Conservation (phyloP, 139 green algal species). For the Chlamydomonas sphaeroides region DNA sequence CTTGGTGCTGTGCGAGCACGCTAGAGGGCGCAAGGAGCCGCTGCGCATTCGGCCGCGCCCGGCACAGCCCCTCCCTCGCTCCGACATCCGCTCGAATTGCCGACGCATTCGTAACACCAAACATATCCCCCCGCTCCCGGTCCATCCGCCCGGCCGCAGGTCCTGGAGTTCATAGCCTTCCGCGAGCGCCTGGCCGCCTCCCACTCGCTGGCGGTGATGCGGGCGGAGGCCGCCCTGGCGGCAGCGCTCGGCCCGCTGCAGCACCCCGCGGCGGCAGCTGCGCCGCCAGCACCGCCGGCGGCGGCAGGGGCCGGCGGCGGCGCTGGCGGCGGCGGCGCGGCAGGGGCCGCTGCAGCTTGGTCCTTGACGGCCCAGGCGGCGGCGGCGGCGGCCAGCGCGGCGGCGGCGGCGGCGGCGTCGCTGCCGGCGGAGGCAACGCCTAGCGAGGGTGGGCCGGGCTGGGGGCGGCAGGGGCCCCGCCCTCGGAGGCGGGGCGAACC, state of each 20-base stretch:
- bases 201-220: slow-evolving; percentile 60
- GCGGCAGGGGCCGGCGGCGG: neutral
- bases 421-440: neutral
- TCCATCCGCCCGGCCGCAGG: slow-evolving; percentile 54
- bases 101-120: too few species aligned
- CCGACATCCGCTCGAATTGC: too few species aligned
- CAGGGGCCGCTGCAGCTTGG: too few species aligned
- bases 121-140: too few species aligned
- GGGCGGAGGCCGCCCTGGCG: slow-evolving; percentile 37
- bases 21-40: too few species aligned
- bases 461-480: too few species aligned
- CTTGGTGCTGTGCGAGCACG: too few species aligned
- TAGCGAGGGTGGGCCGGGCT: neutral
- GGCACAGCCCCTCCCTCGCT: too few species aligned
- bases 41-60: too few species aligned
- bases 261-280: neutral
- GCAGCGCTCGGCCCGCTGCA: too few species aligned
- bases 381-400: neutral
- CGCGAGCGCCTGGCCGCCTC: slow-evolving; percentile 72
- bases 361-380: too few species aligned
- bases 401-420: neutral
- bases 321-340: neutral
- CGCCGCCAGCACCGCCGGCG: neutral
- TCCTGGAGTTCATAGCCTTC: slow-evolving; percentile 88
- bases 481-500: too few species aligned